phyloP scores from a whole-genome alignment of 208 protist species.

The Acanthamoeba lugdunensis region DNA sequence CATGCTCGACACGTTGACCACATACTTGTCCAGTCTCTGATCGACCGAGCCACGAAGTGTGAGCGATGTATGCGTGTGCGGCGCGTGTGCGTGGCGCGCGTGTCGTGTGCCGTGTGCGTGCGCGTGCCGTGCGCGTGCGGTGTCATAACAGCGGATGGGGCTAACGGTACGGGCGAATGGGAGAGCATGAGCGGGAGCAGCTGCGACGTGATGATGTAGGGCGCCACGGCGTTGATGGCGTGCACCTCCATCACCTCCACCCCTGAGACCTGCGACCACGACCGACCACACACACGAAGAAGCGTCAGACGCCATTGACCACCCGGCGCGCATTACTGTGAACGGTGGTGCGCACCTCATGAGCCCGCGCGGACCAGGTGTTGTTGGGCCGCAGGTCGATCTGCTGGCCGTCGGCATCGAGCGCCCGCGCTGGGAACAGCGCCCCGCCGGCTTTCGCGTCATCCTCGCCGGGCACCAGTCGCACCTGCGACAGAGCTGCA shows the following conservation, averaged over 20 bases:
- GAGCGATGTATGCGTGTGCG: slow-evolving; percentile 62
- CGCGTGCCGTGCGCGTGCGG: too few relatives aligned
- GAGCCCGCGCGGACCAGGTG: slow-evolving; percentile 82
- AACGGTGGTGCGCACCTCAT: slow-evolving; percentile 80
- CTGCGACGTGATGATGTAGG: slow-evolving; percentile 21
- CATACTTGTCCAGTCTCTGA: slow-evolving; percentile 83
- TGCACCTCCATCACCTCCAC: slow-evolving; percentile 44
- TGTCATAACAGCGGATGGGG: not conserved
- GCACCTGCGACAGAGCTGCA: slow-evolving; percentile 82
- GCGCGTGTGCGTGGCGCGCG: too few relatives aligned
- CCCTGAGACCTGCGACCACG: not conserved
- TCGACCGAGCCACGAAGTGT: slow-evolving; percentile 92
- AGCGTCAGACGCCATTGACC: not conserved
- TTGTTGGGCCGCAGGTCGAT: slow-evolving; percentile 48
- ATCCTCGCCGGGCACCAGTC: slow-evolving; percentile 77
- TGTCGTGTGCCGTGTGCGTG: not conserved
- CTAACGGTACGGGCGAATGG: not conserved
- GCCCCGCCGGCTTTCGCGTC: slow-evolving; percentile 1
- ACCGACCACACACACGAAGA: not conserved
- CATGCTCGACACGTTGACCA: slow-evolving; percentile 97
- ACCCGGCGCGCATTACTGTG: not conserved
- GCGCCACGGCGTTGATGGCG: slow-evolving; percentile 28
- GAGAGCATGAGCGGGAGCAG: slow-evolving; percentile 19
- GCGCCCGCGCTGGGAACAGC: slow-evolving; percentile 75
- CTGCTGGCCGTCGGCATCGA: slow-evolving; percentile 37